Evolutionary conservation across 1,284 basidiomycete species (phyloP).

Genomic region (Afroboletus lepidellus): DNA sequence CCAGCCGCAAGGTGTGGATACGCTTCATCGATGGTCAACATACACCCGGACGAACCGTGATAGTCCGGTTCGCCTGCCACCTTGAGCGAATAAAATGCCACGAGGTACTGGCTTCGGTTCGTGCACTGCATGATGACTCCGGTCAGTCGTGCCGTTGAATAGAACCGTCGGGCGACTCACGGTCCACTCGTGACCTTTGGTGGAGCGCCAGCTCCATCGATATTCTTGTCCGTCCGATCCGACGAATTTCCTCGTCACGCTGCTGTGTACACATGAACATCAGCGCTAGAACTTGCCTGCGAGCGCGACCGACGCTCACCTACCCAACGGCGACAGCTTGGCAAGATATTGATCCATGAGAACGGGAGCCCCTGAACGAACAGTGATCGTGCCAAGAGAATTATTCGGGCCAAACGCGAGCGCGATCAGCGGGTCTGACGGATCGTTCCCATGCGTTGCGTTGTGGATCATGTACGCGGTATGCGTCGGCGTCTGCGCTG

Average conservation of each 20-base stretch:
- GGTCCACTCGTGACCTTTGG: constrained; percentile 57
- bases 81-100: constrained; percentile 61
- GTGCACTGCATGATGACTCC: constrained; percentile 45
- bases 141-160: neutral
- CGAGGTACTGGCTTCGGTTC: constrained; percentile 46
- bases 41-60: constrained; percentile 52
- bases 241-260: constrained; percentile 48
- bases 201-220: constrained; percentile 49
- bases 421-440: constrained; percentile 41
- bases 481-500: constrained; percentile 40
- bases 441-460: constrained; percentile 26
- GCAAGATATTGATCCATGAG: constrained; percentile 53
- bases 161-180: constrained; percentile 37
- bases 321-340: constrained; percentile 40
- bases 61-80: constrained; percentile 55
- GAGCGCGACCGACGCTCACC: constrained; percentile 33
- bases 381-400: constrained; percentile 50
- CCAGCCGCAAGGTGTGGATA: constrained; percentile 55
- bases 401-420: constrained; percentile 52
- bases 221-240: constrained; percentile 60
- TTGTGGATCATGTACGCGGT: constrained; percentile 56
- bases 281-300: constrained; percentile 1
- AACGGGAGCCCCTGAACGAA: constrained; percentile 38
- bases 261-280: constrained; percentile 36
- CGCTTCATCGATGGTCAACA: constrained; percentile 60